These are phyloP conservation scores for Dendrothele bispora DNA, from an alignment of 768 basidiomycete species.

Conservation along the genomic window DNA sequence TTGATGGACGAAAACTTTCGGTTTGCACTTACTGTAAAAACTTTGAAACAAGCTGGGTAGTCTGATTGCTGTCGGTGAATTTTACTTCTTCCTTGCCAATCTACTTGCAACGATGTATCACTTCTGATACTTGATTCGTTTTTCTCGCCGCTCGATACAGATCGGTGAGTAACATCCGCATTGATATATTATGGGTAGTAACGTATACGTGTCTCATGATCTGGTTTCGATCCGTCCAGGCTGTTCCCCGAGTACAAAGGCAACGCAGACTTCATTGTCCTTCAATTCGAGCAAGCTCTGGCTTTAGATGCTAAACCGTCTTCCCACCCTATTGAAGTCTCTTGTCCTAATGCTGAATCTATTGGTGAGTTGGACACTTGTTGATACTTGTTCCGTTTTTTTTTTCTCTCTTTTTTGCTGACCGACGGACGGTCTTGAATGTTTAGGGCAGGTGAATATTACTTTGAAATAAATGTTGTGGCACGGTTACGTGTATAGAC, in stretches of 20 bases:
- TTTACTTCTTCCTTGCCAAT: neutral
- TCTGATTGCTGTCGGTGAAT: neutral
- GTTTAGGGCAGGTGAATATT: too few relatives aligned
- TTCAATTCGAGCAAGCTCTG: constrained; percentile 75
- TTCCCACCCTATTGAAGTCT: constrained; percentile 92
- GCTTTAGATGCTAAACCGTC: constrained; percentile 81
- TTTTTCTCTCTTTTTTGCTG: neutral
- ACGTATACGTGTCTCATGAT: neutral
- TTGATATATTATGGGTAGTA: neutral
- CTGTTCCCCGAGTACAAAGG: constrained; percentile 87
- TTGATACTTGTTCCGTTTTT: too few relatives aligned
- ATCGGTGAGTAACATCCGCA: neutral
- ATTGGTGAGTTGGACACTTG: constrained; percentile 73
- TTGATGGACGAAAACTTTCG: constrained; percentile 18
- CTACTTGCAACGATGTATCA: constrained; percentile 86
- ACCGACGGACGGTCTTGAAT: neutral
- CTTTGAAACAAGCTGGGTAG: neutral
- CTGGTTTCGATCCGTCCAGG: constrained; percentile 30
- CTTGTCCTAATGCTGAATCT: constrained; percentile 82
- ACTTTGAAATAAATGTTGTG: too few relatives aligned
- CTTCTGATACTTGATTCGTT: constrained; percentile 52
- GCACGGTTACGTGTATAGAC: too few relatives aligned
- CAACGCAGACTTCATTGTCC: constrained; percentile 77
- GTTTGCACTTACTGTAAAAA: too few relatives aligned
- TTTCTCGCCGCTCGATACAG: neutral